These are phyloP conservation scores for Sporormia fimetaria DNA, from an alignment of 495 filamentous ascomycete genomes.

Conservation along the genomic window DNA sequence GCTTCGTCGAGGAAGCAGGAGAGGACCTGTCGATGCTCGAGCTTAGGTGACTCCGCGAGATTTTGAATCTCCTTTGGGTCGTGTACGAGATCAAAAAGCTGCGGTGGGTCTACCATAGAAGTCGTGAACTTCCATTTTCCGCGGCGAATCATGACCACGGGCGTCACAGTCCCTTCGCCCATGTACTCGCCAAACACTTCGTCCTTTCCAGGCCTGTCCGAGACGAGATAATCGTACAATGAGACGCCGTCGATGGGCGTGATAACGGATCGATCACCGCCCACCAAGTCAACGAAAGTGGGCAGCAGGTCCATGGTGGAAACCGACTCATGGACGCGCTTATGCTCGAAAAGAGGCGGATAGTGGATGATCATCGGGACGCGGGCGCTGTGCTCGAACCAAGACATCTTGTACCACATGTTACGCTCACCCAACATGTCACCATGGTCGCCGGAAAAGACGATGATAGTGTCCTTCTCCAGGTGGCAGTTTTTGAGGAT, in stretches of 20 bases:
- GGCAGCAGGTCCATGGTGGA: constrained; percentile 78
- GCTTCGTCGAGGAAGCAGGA: constrained; percentile 56
- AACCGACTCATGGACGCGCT: constrained; percentile 60
- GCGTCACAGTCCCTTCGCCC: constrained; percentile 74
- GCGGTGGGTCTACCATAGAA: constrained; percentile 65
- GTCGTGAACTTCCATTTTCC: constrained; percentile 75
- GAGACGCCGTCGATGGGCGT: constrained; percentile 71
- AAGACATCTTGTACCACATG: constrained; percentile 92
- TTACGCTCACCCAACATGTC: constrained; percentile 87
- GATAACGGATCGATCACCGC: constrained; percentile 46
- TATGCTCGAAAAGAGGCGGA: constrained; percentile 55
- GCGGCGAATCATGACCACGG: constrained; percentile 81
- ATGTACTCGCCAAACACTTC: constrained; percentile 82
- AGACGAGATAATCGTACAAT: constrained; percentile 58
- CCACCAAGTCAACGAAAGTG: constrained; percentile 71
- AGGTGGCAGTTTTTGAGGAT: constrained; percentile 63
- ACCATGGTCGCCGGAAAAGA: constrained; percentile 83
- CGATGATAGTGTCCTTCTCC: constrained; percentile 68
- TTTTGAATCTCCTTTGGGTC: constrained; percentile 69
- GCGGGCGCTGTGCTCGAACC: constrained; percentile 72
- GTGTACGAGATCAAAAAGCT: constrained; percentile 60
- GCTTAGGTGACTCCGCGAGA: constrained; percentile 43
- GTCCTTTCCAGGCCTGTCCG: constrained; percentile 46
- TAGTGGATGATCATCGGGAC: constrained; percentile 71
- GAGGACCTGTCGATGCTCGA: constrained; percentile 39